Conservation (phyloP, 2,329 filamentous ascomycete species). For the Alternaria ethzedia region DNA sequence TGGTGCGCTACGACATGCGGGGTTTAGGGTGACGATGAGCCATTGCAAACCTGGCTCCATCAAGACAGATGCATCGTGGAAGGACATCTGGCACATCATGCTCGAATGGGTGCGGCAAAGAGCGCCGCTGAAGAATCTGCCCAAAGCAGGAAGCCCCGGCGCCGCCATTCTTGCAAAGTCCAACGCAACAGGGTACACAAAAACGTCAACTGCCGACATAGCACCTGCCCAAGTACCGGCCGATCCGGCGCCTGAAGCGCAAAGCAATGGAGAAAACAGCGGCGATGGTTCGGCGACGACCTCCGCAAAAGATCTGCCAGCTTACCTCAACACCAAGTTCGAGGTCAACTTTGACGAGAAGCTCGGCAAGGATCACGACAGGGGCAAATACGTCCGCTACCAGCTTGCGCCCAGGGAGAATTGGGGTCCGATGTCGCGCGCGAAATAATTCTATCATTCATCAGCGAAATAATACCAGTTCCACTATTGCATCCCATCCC, state of each 20-base stretch:
- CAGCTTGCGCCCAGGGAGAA: conserved; percentile 89
- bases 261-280: conserved; percentile 6
- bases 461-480: conserved; percentile 1
- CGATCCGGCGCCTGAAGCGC: conserved; percentile 5
- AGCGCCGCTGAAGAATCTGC: conserved; percentile 74
- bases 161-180: conserved; percentile 62
- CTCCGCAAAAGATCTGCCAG: conserved; percentile 15
- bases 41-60: conserved; percentile 90
- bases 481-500: not conserved
- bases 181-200: conserved; percentile 23
- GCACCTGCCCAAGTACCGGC: conserved; percentile 4
- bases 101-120: conserved; percentile 87
- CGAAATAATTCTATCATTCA: conserved; percentile 44
- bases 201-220: not conserved
- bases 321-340: conserved; percentile 49
- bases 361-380: conserved; percentile 72
- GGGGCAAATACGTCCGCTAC: conserved; percentile 78
- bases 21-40: conserved; percentile 82
- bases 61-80: conserved; percentile 93
- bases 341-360: conserved; percentile 80
- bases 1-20: conserved; percentile 80
- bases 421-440: conserved; percentile 81
- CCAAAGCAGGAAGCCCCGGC: conserved; percentile 74
- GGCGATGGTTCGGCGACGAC: conserved; percentile 1
- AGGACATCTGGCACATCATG: conserved; percentile 89